Conservation (phyloP, 768 basidiomycete genomes). For the Wakefieldia striispora region DNA sequence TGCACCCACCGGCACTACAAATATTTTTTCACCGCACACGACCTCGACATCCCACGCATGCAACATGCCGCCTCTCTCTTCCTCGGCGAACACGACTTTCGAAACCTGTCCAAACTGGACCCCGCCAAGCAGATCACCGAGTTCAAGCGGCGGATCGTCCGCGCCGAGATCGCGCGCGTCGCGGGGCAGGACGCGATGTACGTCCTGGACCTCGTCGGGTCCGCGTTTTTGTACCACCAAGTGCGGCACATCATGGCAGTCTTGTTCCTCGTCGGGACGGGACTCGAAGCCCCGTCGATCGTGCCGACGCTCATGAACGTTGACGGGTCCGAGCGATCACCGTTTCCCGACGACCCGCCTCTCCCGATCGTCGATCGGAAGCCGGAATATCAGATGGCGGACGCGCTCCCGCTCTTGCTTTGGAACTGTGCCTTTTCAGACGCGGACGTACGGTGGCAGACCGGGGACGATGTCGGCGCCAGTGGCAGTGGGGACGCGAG, state of each 20-base stretch:
- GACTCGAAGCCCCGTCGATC: slow-evolving; percentile 71
- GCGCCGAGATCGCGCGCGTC: slow-evolving; percentile 60
- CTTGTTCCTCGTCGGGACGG: slow-evolving; percentile 82
- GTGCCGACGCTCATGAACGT: slow-evolving; percentile 75
- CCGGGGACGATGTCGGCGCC: slow-evolving; percentile 36
- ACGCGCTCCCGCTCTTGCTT: slow-evolving; percentile 84
- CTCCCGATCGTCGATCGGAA: slow-evolving; percentile 62
- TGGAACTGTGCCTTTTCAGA: slow-evolving; percentile 83
- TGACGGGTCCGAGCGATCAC: slow-evolving; percentile 29
- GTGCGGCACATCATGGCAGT: slow-evolving; percentile 93
- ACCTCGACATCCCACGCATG: slow-evolving; percentile 75
- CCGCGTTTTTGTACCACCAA: slow-evolving; percentile 93
- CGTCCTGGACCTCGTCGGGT: slow-evolving; percentile 83
- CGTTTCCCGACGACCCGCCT: slow-evolving; percentile 18
- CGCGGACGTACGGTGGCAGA: slow-evolving; percentile 71
- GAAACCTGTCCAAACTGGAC: slow-evolving; percentile 94
- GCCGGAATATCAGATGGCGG: slow-evolving; percentile 93
- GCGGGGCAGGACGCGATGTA: slow-evolving; percentile 37
- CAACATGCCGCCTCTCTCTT: slow-evolving; percentile 66
- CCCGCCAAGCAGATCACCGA: slow-evolving; percentile 85
- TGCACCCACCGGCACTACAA: slow-evolving; percentile 93
- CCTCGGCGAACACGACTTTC: slow-evolving; percentile 90
- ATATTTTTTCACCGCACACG: slow-evolving; percentile 81
- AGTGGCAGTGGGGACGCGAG: slow-evolving; percentile 18
- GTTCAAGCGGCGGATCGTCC: slow-evolving; percentile 66